Percentiles rank a stretch among this genome's conserved stretches.
Conservation (phyloP, 352 stramenopile species). For the Phytophthora meadii region DNA sequence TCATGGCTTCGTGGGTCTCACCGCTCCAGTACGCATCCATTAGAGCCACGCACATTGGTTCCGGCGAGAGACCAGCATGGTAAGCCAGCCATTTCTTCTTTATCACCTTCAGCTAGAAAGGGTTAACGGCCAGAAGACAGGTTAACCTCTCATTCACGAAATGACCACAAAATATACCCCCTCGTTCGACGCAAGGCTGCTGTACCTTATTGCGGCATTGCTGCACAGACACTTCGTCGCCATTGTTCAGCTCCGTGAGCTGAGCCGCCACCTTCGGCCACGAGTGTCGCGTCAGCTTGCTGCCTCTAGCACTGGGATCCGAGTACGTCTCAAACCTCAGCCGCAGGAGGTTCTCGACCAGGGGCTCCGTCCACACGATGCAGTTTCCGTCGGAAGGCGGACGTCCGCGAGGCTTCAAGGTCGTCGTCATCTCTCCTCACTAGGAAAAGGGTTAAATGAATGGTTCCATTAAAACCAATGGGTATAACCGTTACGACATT, state of each 20-base stretch:
- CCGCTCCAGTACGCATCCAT: conserved; percentile 24
- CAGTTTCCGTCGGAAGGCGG: conserved; percentile 27
- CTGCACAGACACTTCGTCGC: conserved; percentile 14
- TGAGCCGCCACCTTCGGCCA: conserved; percentile 21
- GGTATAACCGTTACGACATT: too few species aligned
- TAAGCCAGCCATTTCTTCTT: conserved; percentile 34
- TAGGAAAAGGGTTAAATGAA: too few species aligned
- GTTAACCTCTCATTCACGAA: conserved; percentile 9
- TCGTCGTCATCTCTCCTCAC: conserved; percentile 4
- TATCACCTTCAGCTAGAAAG: conserved; percentile 27
- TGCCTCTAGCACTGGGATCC: conserved; percentile 22
- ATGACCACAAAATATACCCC: conserved; percentile 1
- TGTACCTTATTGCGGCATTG: conserved; percentile 37
- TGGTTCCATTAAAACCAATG: too few species aligned
- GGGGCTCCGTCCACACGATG: conserved; percentile 25
- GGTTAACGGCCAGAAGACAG: conserved; percentile 9
- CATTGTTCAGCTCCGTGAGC: conserved; percentile 17
- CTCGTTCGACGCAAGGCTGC: conserved; percentile 2
- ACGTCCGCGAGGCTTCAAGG: conserved; percentile 21
- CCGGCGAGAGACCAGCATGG: conserved; percentile 11
- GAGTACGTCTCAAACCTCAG: conserved; percentile 31
- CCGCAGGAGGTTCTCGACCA: conserved; percentile 23
- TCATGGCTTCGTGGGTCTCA: not conserved
- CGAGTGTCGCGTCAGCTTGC: conserved; percentile 20
- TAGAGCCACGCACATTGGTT: conserved; percentile 20